Percentiles rank a stretch among this genome's conserved stretches.
Evolutionary conservation across 257 asterid genomes (phyloP).

Genomic region (Sherardia arvensis): DNA sequence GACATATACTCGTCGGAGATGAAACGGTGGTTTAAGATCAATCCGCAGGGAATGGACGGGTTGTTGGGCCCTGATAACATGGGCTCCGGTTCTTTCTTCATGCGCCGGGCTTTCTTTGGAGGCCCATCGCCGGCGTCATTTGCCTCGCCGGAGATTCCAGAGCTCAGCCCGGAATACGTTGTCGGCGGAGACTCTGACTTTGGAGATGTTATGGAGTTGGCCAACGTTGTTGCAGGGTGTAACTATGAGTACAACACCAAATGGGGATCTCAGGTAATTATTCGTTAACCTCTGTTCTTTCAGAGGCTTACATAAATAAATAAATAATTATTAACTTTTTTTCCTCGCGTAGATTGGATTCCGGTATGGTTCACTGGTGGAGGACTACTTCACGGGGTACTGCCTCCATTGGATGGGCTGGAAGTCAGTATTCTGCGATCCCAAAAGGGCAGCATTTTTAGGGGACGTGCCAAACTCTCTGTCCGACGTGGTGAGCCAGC

Average conservation of each 20-base stretch:
- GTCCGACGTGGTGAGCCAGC: constrained; percentile 41
- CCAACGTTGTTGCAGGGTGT: constrained; percentile 49
- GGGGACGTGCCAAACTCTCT: constrained; percentile 57
- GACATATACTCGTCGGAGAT: constrained; percentile 57
- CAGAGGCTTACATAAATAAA: too few species aligned
- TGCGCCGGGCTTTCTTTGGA: constrained; percentile 57
- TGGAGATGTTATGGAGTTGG: constrained; percentile 20
- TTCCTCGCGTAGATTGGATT: constrained; percentile 40
- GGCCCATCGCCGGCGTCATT: constrained; percentile 26
- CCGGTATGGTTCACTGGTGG: constrained; percentile 67
- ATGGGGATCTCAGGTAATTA: constrained; percentile 66
- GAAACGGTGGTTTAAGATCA: constrained; percentile 37
- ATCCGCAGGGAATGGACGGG: constrained; percentile 68
- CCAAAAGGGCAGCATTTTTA: constrained; percentile 57
- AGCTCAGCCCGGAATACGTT: constrained; percentile 31
- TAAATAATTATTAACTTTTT: constrained; percentile 7
- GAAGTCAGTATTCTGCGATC: constrained; percentile 55
- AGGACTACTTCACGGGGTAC: constrained; percentile 63
- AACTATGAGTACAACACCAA: constrained; percentile 36
- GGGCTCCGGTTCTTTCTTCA: constrained; percentile 69
- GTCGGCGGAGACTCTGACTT: constrained; percentile 34
- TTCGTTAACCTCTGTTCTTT: too few species aligned
- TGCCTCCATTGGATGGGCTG: constrained; percentile 63
- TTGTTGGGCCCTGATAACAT: constrained; percentile 47
- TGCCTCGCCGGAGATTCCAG: constrained; percentile 31